Evolutionary conservation across 2,329 filamentous ascomycete genomes (phyloP).

Genomic region (Colletotrichum spinosum): DNA sequence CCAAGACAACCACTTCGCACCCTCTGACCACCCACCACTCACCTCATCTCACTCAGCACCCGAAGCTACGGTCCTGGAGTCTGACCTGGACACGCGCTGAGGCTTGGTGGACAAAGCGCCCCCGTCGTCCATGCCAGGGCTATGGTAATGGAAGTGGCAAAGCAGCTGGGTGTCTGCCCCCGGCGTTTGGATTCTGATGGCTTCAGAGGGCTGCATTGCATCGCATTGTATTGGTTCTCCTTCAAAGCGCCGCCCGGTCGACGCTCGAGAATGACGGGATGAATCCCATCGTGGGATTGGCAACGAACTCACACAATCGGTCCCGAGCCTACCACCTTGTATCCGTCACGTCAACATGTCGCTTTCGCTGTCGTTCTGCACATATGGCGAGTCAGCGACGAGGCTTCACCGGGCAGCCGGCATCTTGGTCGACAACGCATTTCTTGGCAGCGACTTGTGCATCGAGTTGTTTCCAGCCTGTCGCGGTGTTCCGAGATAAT

Average conservation of each 20-base stretch:
- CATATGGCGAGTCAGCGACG: too few relatives aligned
- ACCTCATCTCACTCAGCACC: slow-evolving; percentile 33
- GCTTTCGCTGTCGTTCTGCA: too few relatives aligned
- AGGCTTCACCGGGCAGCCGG: slow-evolving; percentile 5
- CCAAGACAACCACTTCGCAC: slow-evolving; percentile 16
- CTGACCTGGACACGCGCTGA: not conserved
- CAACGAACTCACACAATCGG: slow-evolving; percentile 18
- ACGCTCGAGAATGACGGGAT: slow-evolving; percentile 33
- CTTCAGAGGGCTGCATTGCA: not conserved
- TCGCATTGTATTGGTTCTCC: slow-evolving; percentile 18
- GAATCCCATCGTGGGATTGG: slow-evolving; percentile 32
- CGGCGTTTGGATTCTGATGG: not conserved
- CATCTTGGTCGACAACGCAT: slow-evolving; percentile 1
- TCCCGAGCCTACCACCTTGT: slow-evolving; percentile 33
- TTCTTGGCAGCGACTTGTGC: slow-evolving; percentile 22
- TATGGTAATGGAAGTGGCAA: slow-evolving; percentile 35
- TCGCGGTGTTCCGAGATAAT: slow-evolving; percentile 13
- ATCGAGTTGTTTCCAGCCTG: not conserved
- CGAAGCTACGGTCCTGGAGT: slow-evolving; percentile 35
- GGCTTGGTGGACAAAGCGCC: slow-evolving; percentile 22
- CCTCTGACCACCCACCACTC: slow-evolving; percentile 34
- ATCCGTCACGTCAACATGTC: not conserved
- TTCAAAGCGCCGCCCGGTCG: slow-evolving; percentile 27
- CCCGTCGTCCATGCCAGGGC: slow-evolving; percentile 18
- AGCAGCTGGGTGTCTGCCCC: slow-evolving; percentile 8